A percentile compares a stretch with the other conserved stretches of the same genome.
phyloP scores from a whole-genome alignment of 352 stramenopile species.

The Pythium folliculosum region DNA sequence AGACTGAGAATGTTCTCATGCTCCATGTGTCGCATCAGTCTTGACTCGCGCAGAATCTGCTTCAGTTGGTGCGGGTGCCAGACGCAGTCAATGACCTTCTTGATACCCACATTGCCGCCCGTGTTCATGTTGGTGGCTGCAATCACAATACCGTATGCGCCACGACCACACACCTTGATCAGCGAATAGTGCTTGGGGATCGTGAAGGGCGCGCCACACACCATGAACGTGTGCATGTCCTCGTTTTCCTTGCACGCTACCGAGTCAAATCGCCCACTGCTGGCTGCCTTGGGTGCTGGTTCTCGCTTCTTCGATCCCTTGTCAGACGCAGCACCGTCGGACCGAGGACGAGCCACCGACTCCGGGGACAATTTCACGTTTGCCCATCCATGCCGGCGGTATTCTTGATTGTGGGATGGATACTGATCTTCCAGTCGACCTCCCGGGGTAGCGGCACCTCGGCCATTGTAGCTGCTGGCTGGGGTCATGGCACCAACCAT shows the following conservation, averaged over 20 bases:
- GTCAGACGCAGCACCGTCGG: constrained; percentile 47
- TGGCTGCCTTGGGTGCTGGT: constrained; percentile 26
- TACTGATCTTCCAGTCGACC: constrained; percentile 19
- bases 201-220: constrained; percentile 86
- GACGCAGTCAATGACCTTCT: constrained; percentile 91
- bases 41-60: constrained; percentile 85
- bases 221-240: constrained; percentile 89
- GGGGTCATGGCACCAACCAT: constrained; percentile 27
- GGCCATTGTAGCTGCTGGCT: constrained; percentile 23
- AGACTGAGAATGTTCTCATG: constrained; percentile 88
- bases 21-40: constrained; percentile 82
- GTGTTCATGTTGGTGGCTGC: constrained; percentile 79
- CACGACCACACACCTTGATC: constrained; percentile 88
- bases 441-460: constrained; percentile 17
- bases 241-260: constrained; percentile 85
- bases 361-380: constrained; percentile 83
- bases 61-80: constrained; percentile 90
- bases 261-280: constrained; percentile 39
- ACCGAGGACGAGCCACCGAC: constrained; percentile 49
- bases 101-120: constrained; percentile 88
- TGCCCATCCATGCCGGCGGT: constrained; percentile 70
- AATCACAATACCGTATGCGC: constrained; percentile 90
- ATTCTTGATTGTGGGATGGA: constrained; percentile 29
- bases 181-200: constrained; percentile 86
- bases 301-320: constrained; percentile 41